A percentile compares a stretch with the other conserved stretches of the same genome.
Evolutionary conservation across 2,329 filamentous ascomycete genomes (phyloP).

Genomic region (Hirsutella rhossiliensis): DNA sequence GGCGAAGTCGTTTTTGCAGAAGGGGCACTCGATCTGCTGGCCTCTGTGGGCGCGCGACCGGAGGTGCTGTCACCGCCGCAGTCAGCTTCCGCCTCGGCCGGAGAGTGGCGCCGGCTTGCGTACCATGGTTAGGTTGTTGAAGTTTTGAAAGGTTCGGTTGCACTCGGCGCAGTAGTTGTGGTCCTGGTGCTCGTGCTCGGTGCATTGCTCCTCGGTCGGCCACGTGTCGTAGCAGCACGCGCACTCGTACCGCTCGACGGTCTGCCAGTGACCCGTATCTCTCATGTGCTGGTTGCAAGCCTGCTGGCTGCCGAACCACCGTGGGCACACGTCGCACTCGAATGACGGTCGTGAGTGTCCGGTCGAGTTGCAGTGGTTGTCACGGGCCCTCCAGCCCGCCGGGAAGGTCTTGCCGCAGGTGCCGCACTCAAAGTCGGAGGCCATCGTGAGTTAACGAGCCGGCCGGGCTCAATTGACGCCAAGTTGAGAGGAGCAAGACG

Average conservation of each 20-base stretch:
- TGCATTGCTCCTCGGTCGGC: slow-evolving; percentile 4
- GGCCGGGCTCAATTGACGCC: no score
- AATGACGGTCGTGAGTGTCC: slow-evolving; percentile 12
- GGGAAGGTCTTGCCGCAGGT: slow-evolving; percentile 14
- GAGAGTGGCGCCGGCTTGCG: background rate
- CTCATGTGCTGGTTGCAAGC: slow-evolving; percentile 18
- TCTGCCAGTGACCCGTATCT: slow-evolving; percentile 15
- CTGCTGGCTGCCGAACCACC: slow-evolving; percentile 10
- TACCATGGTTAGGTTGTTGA: slow-evolving; percentile 20
- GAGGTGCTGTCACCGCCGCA: no score
- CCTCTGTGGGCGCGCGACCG: slow-evolving; percentile 38
- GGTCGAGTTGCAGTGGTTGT: slow-evolving; percentile 15
- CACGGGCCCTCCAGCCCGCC: slow-evolving; percentile 10
- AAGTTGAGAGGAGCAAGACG: no score
- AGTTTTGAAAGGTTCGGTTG: slow-evolving; percentile 16
- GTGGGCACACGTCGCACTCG: slow-evolving; percentile 17
- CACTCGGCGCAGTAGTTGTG: slow-evolving; percentile 22
- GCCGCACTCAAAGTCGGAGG: slow-evolving; percentile 11
- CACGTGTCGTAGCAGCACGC: slow-evolving; percentile 5
- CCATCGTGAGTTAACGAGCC: no score
- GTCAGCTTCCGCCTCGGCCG: no score
- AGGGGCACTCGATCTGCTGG: slow-evolving; percentile 35
- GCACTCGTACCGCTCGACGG: slow-evolving; percentile 10
- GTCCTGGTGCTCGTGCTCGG: slow-evolving; percentile 17
- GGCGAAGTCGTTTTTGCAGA: slow-evolving; percentile 33